Evolutionary conservation across 495 filamentous ascomycete species (phyloP).

Genomic region (Aspergillus ostianus): DNA sequence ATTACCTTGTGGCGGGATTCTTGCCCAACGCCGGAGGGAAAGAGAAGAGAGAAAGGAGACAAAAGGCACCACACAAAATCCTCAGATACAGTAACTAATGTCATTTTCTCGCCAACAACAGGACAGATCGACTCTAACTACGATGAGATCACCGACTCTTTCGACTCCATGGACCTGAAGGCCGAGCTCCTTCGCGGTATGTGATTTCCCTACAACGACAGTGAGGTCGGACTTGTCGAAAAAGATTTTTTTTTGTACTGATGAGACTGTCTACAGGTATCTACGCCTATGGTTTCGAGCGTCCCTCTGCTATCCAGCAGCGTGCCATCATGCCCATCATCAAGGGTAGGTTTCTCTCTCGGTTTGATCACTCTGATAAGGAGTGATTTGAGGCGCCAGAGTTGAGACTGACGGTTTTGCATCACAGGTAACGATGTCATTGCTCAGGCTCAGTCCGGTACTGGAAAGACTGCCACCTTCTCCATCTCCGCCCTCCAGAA

Average conservation of each 20-base stretch:
- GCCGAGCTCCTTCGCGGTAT: conserved; percentile 93
- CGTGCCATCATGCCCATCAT: conserved; percentile 99
- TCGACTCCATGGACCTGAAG: conserved; percentile 97
- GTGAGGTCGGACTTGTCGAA: not conserved
- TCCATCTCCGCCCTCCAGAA: conserved; percentile 98
- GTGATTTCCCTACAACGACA: conserved; percentile 28
- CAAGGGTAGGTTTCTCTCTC: conserved; percentile 71
- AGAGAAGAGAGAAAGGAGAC: conserved; percentile 9
- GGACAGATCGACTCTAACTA: conserved; percentile 99
- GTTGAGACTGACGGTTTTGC: conserved; percentile 17
- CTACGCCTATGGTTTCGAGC: conserved; percentile 99
- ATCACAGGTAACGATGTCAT: conserved; percentile 92
- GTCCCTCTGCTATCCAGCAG: conserved; percentile 98
- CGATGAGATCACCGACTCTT: conserved; percentile 98
- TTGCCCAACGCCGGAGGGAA: conserved; percentile 22
- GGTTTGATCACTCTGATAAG: not conserved
- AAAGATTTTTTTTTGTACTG: conserved; percentile 15
- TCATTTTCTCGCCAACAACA: conserved; percentile 36
- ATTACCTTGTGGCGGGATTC: conserved; percentile 14
- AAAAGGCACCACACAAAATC: not conserved
- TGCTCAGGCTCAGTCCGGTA: conserved; percentile 98
- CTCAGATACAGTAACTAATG: conserved; percentile 22
- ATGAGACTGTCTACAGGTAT: conserved; percentile 60
- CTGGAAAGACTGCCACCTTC: conserved; percentile 99
- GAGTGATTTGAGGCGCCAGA: conserved; percentile 26